These are phyloP conservation scores for Podila clonocystis DNA, from an alignment of 192 early-diverging fungal species.

Conservation along the genomic window DNA sequence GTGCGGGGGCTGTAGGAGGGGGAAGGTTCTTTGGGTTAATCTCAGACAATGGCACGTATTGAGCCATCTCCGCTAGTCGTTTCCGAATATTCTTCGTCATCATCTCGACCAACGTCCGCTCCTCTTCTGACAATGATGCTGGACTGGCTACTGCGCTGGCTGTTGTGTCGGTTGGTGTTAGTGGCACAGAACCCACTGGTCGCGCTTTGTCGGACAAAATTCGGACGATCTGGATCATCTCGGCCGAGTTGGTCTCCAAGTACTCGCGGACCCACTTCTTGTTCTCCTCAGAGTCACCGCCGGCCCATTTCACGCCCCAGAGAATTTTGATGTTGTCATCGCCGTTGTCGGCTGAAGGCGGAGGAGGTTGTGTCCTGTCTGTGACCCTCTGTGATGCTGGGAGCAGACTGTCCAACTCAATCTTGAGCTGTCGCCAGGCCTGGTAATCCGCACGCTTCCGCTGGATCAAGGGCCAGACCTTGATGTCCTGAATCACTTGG, in stretches of 20 bases:
- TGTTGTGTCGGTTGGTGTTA: not conserved
- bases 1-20: constrained; percentile 11
- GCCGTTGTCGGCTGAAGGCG: not conserved
- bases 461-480: constrained; percentile 23
- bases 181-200: not conserved
- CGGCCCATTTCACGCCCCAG: constrained; percentile 41
- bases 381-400: constrained; percentile 5
- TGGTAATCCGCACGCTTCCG: constrained; percentile 24
- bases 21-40: constrained; percentile 34
- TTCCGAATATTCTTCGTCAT: constrained; percentile 22
- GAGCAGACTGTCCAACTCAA: constrained; percentile 41
- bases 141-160: not conserved
- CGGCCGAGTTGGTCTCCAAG: constrained; percentile 30
- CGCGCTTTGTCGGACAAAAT: constrained; percentile 7
- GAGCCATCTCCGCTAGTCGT: constrained; percentile 35
- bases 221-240: constrained; percentile 18
- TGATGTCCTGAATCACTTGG: constrained; percentile 26
- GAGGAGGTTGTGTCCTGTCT: not conserved
- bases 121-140: constrained; percentile 3
- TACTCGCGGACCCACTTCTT: constrained; percentile 48
- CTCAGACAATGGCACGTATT: constrained; percentile 41
- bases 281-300: constrained; percentile 30
- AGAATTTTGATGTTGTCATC: constrained; percentile 4
- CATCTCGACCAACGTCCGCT: constrained; percentile 9
- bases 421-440: constrained; percentile 27